phyloP scores from a whole-genome alignment of 2,329 filamentous ascomycete genomes.

The Scytalidium sp. region DNA sequence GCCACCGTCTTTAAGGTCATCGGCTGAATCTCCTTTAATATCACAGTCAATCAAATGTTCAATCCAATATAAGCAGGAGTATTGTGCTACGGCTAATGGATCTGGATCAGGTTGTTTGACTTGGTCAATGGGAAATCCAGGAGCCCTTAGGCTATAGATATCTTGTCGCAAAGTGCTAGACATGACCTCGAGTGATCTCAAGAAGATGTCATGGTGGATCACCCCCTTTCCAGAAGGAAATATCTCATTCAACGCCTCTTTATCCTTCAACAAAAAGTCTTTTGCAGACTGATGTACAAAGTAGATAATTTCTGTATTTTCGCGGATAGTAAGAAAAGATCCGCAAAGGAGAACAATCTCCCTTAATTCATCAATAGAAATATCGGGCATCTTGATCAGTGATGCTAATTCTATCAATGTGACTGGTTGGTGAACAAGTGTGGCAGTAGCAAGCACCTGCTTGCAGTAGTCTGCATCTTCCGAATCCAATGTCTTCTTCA shows the following conservation, averaged over 20 bases:
- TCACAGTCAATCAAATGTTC: constrained; percentile 21
- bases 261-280: constrained; percentile 1
- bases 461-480: constrained; percentile 2
- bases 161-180: constrained; percentile 26
- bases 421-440: constrained; percentile 4
- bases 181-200: constrained; percentile 30
- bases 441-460: constrained; percentile 1
- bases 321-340: constrained; percentile 9
- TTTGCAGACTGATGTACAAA: constrained; percentile 11
- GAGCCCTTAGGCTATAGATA: constrained; percentile 27
- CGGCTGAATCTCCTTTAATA: background rate
- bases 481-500: constrained; percentile 1
- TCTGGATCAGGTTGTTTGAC: constrained; percentile 19
- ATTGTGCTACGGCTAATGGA: constrained; percentile 22
- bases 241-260: constrained; percentile 16
- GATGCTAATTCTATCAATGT: constrained; percentile 3
- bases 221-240: constrained; percentile 23
- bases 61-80: constrained; percentile 33
- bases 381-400: constrained; percentile 1
- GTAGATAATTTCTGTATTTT: constrained; percentile 1
- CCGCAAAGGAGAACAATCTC: constrained; percentile 5
- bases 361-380: constrained; percentile 1
- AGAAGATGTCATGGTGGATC: constrained; percentile 30
- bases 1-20: constrained; percentile 10
- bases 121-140: constrained; percentile 18